Conservation (phyloP, 2,329 filamentous ascomycete species). For the Calonectria honghensis region DNA sequence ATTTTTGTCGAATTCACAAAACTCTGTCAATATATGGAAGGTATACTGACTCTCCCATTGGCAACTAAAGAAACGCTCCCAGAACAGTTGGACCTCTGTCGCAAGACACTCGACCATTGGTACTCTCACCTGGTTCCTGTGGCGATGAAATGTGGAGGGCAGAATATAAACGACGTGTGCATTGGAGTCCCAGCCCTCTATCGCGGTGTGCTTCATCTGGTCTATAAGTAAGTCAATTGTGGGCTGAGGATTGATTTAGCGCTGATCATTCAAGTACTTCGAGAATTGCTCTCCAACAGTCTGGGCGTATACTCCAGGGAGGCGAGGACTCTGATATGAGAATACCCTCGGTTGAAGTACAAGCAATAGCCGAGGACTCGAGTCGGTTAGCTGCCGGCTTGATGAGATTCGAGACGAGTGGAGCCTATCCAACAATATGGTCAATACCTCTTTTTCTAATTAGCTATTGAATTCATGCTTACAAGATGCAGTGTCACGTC, state of each 20-base stretch:
- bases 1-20: constrained; percentile 9
- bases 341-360: not conserved
- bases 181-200: not conserved
- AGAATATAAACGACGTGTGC: no score
- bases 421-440: constrained; percentile 10
- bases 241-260: accelerated
- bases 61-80: not conserved
- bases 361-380: not conserved
- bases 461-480: not conserved
- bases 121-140: not conserved
- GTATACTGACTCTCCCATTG: not conserved
- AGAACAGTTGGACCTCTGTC: not conserved
- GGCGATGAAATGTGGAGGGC: not conserved
- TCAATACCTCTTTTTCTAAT: not conserved
- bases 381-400: not conserved
- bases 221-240: not conserved
- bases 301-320: not conserved
- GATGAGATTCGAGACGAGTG: not conserved
- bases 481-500: not conserved
- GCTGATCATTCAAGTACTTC: not conserved
- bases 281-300: constrained; percentile 9
- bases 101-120: not conserved
- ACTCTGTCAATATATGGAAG: constrained; percentile 12
- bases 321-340: not conserved
- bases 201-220: not conserved